Conservation (phyloP, 345 rosid species). For the Odontarrhena argentea region DNA sequence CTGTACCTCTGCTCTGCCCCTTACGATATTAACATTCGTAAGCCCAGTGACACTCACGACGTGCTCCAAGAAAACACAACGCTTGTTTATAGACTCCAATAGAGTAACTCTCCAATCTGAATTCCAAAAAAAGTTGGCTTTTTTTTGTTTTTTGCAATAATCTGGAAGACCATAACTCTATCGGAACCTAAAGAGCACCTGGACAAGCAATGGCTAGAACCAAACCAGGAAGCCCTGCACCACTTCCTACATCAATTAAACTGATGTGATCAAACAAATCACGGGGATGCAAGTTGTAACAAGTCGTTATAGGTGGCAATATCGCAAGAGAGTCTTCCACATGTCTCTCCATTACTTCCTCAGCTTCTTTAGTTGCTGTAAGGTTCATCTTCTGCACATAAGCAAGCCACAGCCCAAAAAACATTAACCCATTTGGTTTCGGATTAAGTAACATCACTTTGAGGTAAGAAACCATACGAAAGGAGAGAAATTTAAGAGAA, state of each 20-base stretch:
- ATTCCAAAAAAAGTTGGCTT: not conserved
- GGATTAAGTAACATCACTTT: too few species aligned
- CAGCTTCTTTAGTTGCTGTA: conserved; percentile 69
- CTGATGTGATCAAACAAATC: conserved; percentile 45
- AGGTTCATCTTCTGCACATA: conserved; percentile 76
- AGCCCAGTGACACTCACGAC: conserved; percentile 61
- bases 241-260: conserved; percentile 84
- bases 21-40: conserved; percentile 66
- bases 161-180: not conserved
- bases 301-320: conserved; percentile 56
- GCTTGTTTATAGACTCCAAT: conserved; percentile 83
- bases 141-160: not conserved
- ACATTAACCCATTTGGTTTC: not conserved
- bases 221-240: conserved; percentile 91
- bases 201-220: conserved; percentile 83
- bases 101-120: conserved; percentile 88
- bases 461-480: too few species aligned
- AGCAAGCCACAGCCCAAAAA: conserved; percentile 1
- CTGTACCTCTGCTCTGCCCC: conserved; percentile 93
- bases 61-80: conserved; percentile 86
- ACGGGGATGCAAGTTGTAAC: conserved; percentile 47
- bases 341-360: conserved; percentile 80
- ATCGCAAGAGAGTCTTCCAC: conserved; percentile 86
- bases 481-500: not conserved
- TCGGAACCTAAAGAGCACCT: conserved; percentile 41